A percentile compares a stretch with the other conserved stretches of the same genome.
These are phyloP conservation scores for Penicillium fimorum DNA, from an alignment of 495 filamentous ascomycete species.

Conservation along the genomic window DNA sequence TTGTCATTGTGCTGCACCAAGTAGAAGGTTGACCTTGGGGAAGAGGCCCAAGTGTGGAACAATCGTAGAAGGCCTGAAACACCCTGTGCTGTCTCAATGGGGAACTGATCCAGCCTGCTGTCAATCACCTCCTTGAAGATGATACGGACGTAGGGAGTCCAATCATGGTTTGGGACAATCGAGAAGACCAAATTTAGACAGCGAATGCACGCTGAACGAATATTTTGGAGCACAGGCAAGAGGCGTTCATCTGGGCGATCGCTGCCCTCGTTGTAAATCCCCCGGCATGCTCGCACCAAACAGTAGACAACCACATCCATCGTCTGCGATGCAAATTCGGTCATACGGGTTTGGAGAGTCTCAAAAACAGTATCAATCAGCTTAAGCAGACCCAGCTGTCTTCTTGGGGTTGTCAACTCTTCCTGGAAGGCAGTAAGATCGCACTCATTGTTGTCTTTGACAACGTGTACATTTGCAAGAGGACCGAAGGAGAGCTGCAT, in stretches of 20 bases:
- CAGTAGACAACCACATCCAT: constrained; percentile 77
- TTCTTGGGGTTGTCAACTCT: constrained; percentile 61
- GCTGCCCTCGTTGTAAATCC: constrained; percentile 41
- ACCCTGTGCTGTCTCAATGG: constrained; percentile 83
- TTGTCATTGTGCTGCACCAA: constrained; percentile 61
- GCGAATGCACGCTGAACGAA: constrained; percentile 72
- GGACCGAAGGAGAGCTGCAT: constrained; percentile 77
- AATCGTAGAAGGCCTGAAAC: constrained; percentile 79
- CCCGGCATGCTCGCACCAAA: constrained; percentile 66
- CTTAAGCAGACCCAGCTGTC: constrained; percentile 83
- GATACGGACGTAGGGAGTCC: constrained; percentile 64
- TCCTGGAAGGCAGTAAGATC: constrained; percentile 49
- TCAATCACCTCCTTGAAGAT: constrained; percentile 74
- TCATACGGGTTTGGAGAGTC: constrained; percentile 69
- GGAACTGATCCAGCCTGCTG: constrained; percentile 74
- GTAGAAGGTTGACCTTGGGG: constrained; percentile 63
- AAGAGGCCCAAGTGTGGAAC: constrained; percentile 74
- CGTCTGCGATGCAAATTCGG: constrained; percentile 58
- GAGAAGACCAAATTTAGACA: constrained; percentile 76
- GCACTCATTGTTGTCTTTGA: constrained; percentile 47
- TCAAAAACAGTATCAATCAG: constrained; percentile 88
- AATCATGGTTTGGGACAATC: constrained; percentile 61
- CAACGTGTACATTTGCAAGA: constrained; percentile 56
- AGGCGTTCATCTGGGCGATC: constrained; percentile 45
- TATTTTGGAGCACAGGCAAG: constrained; percentile 60